phyloP scores from a whole-genome alignment of 805 yeast species.

The Dipodascopsis uninucleata region DNA sequence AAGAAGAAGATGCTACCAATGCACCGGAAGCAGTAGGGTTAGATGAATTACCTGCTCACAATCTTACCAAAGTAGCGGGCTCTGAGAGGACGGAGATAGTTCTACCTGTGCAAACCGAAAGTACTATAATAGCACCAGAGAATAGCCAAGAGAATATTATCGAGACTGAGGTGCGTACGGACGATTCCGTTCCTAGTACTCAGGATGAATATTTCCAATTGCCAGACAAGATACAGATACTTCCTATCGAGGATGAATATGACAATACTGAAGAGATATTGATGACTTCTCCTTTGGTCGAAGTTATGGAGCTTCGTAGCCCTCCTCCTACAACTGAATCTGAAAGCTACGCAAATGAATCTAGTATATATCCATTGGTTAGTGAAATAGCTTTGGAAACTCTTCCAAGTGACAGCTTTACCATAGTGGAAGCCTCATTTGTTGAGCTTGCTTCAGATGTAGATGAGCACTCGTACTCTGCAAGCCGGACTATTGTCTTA shows the following conservation, averaged over 20 bases:
- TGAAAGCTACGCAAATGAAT: slow-evolving; percentile 7
- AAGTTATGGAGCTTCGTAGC: too few relatives aligned
- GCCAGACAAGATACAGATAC: background rate
- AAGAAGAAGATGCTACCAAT: slow-evolving; percentile 5
- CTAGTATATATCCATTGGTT: slow-evolving; percentile 3
- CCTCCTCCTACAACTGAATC: slow-evolving; percentile 1
- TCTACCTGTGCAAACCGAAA: background rate
- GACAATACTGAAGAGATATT: too few relatives aligned
- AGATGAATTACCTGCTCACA: slow-evolving; percentile 8
- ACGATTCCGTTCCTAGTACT: background rate
- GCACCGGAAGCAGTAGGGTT: slow-evolving; percentile 11
- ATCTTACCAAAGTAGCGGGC: background rate
- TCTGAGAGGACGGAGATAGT: background rate
- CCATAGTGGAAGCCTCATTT: background rate
- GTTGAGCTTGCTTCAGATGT: background rate
- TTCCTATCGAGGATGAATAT: too few relatives aligned
- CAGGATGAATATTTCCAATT: background rate
- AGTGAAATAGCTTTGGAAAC: background rate
- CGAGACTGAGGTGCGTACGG: slow-evolving; percentile 1
- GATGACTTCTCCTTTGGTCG: too few relatives aligned
- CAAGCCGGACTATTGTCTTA: too few relatives aligned
- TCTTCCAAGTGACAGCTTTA: background rate
- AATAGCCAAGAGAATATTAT: background rate
- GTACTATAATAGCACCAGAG: background rate
- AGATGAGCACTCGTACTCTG: background rate